Evolutionary conservation across 768 basidiomycete species (phyloP), one percentile per base, ranked within the genome.

Genomic region (Asterophora lycoperdoides): DNA sequence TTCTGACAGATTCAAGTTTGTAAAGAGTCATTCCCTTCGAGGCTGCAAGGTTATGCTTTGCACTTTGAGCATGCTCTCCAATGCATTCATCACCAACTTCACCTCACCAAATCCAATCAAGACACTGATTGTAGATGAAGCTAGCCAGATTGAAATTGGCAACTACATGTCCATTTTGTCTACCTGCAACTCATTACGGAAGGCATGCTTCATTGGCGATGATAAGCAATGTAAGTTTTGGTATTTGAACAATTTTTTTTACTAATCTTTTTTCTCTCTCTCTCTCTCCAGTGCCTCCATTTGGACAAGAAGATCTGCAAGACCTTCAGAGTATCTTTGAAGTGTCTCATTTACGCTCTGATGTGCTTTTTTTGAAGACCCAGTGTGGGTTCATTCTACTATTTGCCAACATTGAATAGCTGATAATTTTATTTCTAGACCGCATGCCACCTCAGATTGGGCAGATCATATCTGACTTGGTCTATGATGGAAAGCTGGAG

Each of bases 371-470:
- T 52, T 69, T 92, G 33, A 70, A 89, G 53, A 89, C 74, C 1
- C 89, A 91, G 66, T 92, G 90, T 89, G 62, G 58, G 79, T 56
- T 63, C 34, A 23, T 23, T 23, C 23, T 23, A 23, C 23, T 23
- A 23, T 23, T 6, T 23, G 23, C 6, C 6, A 45, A 47, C 42
- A 41, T 40, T n/a, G 34, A 38, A 33, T 49, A 19, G 26, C 1
- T 41, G 15, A 48, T 53, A 20, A 55, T 48, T 10, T 38, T 18
- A n/a, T 20, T 14, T 37, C 15, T 13, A 92, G 90, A 92, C 56
- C 80, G 90, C 1, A 89, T 93, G 87, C 89, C 89, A 44, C 79
- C 83, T 43, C 79, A 87, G 54, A 83, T 90, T 70, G 87, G 89
- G 18, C 56, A 71, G 3, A 80, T 89, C 37, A 85, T 93, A 34